Evolutionary conservation across 2,329 filamentous ascomycete genomes (phyloP), one percentile per base, ranked within the genome.

Genomic region (Ophiostoma triangulosporum): DNA sequence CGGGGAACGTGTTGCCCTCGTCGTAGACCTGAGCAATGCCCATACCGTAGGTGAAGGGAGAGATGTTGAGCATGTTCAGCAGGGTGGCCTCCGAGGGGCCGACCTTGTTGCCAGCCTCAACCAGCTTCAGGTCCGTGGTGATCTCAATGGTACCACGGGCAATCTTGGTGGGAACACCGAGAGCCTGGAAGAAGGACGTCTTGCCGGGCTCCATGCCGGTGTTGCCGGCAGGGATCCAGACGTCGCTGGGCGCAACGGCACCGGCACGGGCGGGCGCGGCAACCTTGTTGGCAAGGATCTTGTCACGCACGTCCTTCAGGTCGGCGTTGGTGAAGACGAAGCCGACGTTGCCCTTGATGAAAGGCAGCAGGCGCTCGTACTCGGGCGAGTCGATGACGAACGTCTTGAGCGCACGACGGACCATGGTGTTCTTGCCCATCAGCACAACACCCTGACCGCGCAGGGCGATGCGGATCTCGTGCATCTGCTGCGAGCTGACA

Each of bases 61-160:
- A 97, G 81, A 98, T 98, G 85, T 96, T 97, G 71, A 98, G 77
- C 91, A 98, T 87, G 87, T 98, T 98, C 67, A 98, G 85, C 64
- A 98, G 83, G 69, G 91, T 95, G 64, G 93, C 93, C 81, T 98
- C 93, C 70, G 93, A 98, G 69, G 93, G 84, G 73, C 94, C 93
- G 79, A 98, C 94, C 82, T 95, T 97, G 80, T 55, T 78, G 64
- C 84, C 83, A 62, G 88, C 81, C 80, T 95, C 89, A 68, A 97
- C 86, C 73, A 98, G 87, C 87, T 96, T 97, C 66, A 98, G 80
- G 70, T 98, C 93, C 66, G 84, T 79, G 61, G 90, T 96, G 70
- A 98, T 98, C 88, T 98, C 93, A 77, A 98, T 98, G 77, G 93
- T 98, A 94, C 93, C 94, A 95, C 93, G 93, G 71, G 93, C 93